phyloP scores from a whole-genome alignment of 257 asterid species.

The Ajuga chamaepitys region DNA sequence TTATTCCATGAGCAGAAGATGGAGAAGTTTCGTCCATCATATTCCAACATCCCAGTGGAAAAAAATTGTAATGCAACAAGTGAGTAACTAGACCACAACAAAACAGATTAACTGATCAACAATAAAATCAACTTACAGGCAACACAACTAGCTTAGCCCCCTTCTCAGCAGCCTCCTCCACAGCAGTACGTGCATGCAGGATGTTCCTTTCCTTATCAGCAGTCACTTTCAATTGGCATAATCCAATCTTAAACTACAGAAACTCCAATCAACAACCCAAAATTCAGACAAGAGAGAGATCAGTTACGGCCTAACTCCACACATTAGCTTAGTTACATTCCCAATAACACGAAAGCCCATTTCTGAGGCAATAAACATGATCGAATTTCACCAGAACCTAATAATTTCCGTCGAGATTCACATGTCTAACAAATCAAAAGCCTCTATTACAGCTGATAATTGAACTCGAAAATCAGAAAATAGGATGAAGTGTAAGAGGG shows the following conservation, averaged over 20 bases:
- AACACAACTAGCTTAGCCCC: conserved; percentile 84
- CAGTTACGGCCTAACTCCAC: neutral
- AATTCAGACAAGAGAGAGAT: neutral
- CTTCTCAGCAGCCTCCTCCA: conserved; percentile 81
- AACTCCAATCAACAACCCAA: conserved; percentile 13
- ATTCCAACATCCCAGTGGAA: neutral
- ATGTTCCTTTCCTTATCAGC: conserved; percentile 82
- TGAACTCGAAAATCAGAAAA: neutral
- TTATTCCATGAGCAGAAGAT: neutral
- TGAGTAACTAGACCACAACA: neutral
- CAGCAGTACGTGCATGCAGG: conserved; percentile 55
- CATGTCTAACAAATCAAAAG: neutral
- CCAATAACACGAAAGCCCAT: no score
- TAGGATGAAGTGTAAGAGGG: neutral
- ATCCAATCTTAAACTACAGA: conserved; percentile 69
- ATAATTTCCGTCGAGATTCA: neutral
- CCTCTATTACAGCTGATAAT: neutral
- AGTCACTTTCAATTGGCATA: conserved; percentile 81
- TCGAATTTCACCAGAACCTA: neutral
- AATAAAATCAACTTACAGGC: conserved; percentile 51
- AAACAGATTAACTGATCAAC: neutral
- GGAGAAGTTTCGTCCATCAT: neutral
- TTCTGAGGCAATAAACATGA: no score
- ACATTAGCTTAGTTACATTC: neutral
- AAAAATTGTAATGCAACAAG: neutral